These are phyloP conservation scores for Fusarium phyllophilum DNA, from an alignment of 2,329 filamentous ascomycete species.

Conservation along the genomic window DNA sequence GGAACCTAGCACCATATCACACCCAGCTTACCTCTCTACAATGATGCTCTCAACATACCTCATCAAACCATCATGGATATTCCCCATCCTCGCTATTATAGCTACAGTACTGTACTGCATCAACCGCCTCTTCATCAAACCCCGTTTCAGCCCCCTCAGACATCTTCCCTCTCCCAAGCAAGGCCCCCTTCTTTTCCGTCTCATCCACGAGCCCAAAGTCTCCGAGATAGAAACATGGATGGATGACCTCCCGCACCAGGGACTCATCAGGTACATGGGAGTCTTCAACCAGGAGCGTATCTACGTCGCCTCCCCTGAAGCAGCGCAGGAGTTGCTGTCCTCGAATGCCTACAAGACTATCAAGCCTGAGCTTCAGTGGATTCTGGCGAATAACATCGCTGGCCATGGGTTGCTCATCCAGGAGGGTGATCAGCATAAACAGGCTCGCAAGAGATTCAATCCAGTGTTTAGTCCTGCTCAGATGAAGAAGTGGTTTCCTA, in stretches of 20 bases:
- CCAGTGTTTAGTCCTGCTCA: not conserved
- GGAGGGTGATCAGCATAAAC: not conserved
- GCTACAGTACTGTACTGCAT: not conserved
- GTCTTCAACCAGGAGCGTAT: not conserved
- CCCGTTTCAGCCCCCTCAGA: not conserved
- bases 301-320: rapidly evolving
- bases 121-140: not conserved
- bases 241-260: rapidly evolving
- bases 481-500: not conserved
- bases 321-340: not conserved
- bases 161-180: not conserved
- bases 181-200: not conserved
- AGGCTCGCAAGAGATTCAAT: not conserved
- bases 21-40: rapidly evolving
- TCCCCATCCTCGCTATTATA: not conserved
- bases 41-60: not conserved
- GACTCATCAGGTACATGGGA: not conserved
- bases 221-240: not conserved
- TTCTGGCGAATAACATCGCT: not conserved
- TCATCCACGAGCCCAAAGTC: not conserved
- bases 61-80: not conserved
- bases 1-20: too few species aligned
- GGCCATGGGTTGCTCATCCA: not conserved
- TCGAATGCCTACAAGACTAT: not conserved
- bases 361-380: not conserved